Conservation (phyloP, 208 protist species). For the Trichomonas gallinae region DNA sequence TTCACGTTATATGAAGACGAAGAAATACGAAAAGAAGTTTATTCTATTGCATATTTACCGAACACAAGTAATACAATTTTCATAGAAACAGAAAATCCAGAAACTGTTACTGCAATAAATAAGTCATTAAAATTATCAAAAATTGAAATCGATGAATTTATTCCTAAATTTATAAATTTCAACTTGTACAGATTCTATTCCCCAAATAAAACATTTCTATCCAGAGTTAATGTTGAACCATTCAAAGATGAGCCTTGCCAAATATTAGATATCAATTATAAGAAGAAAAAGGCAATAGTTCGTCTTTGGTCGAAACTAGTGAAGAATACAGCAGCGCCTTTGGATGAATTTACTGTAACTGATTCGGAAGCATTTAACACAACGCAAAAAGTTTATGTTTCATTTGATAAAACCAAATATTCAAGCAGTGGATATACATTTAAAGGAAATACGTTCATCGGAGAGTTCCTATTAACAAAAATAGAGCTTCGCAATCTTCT, state of each 20-base stretch:
- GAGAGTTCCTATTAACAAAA: neutral
- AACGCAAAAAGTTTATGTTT: neutral
- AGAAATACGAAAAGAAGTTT: neutral
- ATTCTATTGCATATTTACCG: neutral
- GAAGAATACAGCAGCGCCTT: neutral
- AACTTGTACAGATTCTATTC: neutral
- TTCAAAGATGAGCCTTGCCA: neutral
- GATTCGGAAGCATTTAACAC: neutral
- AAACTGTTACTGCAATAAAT: neutral
- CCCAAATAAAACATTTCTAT: neutral
- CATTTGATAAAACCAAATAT: neutral
- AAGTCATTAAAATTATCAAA: neutral
- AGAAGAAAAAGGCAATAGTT: neutral
- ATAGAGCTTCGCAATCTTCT: neutral
- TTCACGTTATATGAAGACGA: neutral
- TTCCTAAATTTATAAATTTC: neutral
- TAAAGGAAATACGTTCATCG: neutral
- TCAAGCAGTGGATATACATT: neutral
- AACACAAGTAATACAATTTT: neutral
- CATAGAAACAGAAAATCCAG: neutral
- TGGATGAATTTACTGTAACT: neutral
- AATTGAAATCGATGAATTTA: neutral
- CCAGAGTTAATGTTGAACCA: neutral
- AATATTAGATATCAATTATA: neutral
- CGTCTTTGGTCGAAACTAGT: neutral